These are phyloP conservation scores for Psilocybe azurescens DNA, from an alignment of 768 basidiomycete species.

Conservation along the genomic window DNA sequence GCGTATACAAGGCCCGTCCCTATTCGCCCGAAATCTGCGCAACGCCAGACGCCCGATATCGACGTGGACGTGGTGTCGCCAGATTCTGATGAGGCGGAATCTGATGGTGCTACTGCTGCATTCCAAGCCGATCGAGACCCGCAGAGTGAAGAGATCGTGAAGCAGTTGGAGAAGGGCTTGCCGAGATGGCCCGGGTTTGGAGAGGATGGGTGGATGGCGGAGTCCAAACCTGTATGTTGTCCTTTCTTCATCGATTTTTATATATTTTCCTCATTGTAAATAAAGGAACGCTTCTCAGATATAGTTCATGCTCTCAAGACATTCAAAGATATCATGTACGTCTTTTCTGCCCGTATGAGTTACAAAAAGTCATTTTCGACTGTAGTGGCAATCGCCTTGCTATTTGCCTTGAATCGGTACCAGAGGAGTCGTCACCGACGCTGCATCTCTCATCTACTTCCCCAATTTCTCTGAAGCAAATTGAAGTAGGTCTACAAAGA, in stretches of 20 bases:
- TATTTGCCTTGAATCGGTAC: constrained; percentile 65
- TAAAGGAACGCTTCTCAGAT: constrained; percentile 61
- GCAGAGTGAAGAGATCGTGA: constrained; percentile 76
- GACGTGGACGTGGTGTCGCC: constrained; percentile 66
- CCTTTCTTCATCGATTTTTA: not conserved
- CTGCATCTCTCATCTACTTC: constrained; percentile 62
- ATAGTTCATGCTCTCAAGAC: constrained; percentile 66
- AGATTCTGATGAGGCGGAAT: constrained; percentile 45
- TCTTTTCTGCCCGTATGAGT: constrained; percentile 17
- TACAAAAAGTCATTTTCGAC: constrained; percentile 22
- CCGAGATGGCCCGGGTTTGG: constrained; percentile 75
- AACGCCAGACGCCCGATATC: constrained; percentile 51
- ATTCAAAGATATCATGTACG: constrained; percentile 62
- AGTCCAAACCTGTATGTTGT: constrained; percentile 52
- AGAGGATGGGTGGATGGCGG: constrained; percentile 72
- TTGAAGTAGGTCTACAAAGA: constrained; percentile 57
- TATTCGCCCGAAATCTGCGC: constrained; percentile 43
- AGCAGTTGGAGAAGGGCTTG: constrained; percentile 74
- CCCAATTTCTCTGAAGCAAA: constrained; percentile 74
- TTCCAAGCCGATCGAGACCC: constrained; percentile 53
- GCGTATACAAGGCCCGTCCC: constrained; percentile 35
- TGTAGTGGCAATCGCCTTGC: constrained; percentile 67
- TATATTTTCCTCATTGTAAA: constrained; percentile 9
- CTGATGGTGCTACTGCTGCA: constrained; percentile 43
- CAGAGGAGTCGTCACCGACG: constrained; percentile 64